phyloP scores from a whole-genome alignment of 2,329 filamentous ascomycete species.

The Colletotrichum australisinense region DNA sequence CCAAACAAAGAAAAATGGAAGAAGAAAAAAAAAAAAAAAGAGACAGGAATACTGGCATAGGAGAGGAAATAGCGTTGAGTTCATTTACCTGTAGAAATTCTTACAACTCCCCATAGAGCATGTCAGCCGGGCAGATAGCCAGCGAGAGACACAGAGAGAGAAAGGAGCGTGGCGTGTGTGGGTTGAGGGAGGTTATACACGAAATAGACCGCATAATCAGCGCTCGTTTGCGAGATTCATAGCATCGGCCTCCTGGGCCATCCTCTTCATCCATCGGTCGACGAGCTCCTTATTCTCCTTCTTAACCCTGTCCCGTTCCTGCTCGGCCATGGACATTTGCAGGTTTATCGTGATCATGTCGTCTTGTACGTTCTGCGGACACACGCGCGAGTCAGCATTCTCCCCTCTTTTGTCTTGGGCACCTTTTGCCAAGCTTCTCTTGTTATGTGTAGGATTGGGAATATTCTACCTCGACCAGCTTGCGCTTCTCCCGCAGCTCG shows the following conservation, averaged over 20 bases:
- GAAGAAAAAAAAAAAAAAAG: neutral
- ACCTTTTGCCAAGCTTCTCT: neutral
- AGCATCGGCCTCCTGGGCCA: conserved; percentile 85
- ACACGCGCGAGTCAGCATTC: conserved; percentile 2
- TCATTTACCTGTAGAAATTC: conserved; percentile 35
- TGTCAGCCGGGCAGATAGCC: conserved; percentile 5
- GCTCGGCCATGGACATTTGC: conserved; percentile 87
- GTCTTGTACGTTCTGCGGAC: conserved; percentile 81
- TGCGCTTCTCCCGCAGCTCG: conserved; percentile 85
- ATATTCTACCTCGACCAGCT: conserved; percentile 75
- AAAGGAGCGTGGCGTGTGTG: neutral
- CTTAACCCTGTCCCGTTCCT: conserved; percentile 77
- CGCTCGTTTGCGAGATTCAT: conserved; percentile 79
- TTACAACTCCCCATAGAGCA: conserved; percentile 35
- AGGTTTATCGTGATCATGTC: conserved; percentile 90
- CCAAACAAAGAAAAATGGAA: neutral
- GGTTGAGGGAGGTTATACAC: neutral
- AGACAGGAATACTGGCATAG: conserved; percentile 20
- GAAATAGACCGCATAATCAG: conserved; percentile 27
- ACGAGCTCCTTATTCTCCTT: conserved; percentile 90
- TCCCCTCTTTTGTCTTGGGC: neutral
- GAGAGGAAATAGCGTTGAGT: conserved; percentile 32
- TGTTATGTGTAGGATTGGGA: too few relatives aligned
- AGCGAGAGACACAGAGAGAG: neutral
- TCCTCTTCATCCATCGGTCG: conserved; percentile 90